Evolutionary conservation across 2,329 filamentous ascomycete species (phyloP), one percentile per base, ranked within the genome.

Genomic region (Colletotrichum acutatum): DNA sequence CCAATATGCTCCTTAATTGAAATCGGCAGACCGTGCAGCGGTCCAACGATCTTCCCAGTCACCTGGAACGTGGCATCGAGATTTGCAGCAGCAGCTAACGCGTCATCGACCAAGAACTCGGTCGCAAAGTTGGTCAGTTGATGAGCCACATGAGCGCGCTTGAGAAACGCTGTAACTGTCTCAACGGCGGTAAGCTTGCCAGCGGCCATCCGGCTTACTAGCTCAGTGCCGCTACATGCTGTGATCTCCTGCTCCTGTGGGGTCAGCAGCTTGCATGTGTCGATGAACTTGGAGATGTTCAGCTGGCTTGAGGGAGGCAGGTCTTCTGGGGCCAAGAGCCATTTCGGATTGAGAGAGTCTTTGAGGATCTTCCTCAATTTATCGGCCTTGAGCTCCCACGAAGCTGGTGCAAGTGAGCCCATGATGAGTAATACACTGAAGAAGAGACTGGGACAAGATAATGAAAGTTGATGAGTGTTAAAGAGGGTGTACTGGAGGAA

Each of bases 101-200:
- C 80, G n/a, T 79, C 76, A 3, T 83, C 78, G 67, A 86, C 84
- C 57, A 85, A 80, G 7, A 86, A 76, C 53, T 78, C 77, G 19
- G 77, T 76, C 3, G 68, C 69, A 53, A 76, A 75, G 53, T 75
- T 77, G 49, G 79, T 77, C 49, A 86, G 80, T 72, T 88, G 86
- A 52, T 88, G 85, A 0, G 84, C 84, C 24, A 88, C 82, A 1
- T 85, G 84, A 3, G 86, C 84, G 19, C 86, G 81, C 74, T 88
- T 88, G 66, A 85, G 85, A 72, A 88, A 88, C 1, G 86, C 86
- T 2, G 78, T 79, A 1, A 81, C 79, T 16, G 69, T 71, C n/a
- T 66, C 58, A 4, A 86, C 81, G 7, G 80, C 62, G 22, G 83
- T 78, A 78, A 82, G 83, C 77, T 80, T 78, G 6, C 71, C 68